Conservation (phyloP, 2,329 filamentous ascomycete species). For the Trichothecium roseum region DNA sequence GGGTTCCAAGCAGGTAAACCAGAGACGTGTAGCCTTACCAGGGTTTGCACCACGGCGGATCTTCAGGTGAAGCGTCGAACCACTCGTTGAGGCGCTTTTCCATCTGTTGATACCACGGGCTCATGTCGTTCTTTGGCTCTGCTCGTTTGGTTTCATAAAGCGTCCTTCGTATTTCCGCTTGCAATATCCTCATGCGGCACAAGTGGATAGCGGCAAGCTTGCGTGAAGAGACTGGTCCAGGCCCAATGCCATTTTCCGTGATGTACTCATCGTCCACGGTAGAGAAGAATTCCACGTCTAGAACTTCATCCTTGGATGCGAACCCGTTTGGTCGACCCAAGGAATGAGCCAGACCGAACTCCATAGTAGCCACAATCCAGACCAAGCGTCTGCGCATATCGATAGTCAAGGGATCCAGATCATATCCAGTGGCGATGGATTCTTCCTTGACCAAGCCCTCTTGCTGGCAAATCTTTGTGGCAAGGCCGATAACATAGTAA, state of each 20-base stretch:
- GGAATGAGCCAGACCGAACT: slow-evolving; percentile 76
- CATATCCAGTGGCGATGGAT: slow-evolving; percentile 59
- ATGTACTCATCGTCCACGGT: slow-evolving; percentile 77
- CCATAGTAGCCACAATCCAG: slow-evolving; percentile 84
- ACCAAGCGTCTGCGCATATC: slow-evolving; percentile 84
- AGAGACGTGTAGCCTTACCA: slow-evolving; percentile 55
- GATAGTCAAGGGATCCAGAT: slow-evolving; percentile 61
- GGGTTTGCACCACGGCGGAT: slow-evolving; percentile 60
- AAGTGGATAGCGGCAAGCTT: slow-evolving; percentile 90
- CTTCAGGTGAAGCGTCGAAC: slow-evolving; percentile 65
- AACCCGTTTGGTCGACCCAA: slow-evolving; percentile 83
- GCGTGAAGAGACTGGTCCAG: slow-evolving; percentile 63
- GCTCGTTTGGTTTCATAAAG: slow-evolving; percentile 77
- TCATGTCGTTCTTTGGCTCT: slow-evolving; percentile 65
- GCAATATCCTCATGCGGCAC: slow-evolving; percentile 79
- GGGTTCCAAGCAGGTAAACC: background rate
- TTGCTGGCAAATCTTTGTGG: slow-evolving; percentile 79
- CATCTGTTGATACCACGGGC: slow-evolving; percentile 83
- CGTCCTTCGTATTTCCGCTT: slow-evolving; percentile 77
- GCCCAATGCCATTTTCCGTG: slow-evolving; percentile 61
- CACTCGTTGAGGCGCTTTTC: slow-evolving; percentile 68
- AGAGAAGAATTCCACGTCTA: slow-evolving; percentile 80
- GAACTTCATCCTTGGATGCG: slow-evolving; percentile 68
- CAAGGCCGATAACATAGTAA: slow-evolving; percentile 86
- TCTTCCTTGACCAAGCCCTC: slow-evolving; percentile 81